Evolutionary conservation across 345 rosid species (phyloP).

Genomic region (Euphorbia tirucalli): DNA sequence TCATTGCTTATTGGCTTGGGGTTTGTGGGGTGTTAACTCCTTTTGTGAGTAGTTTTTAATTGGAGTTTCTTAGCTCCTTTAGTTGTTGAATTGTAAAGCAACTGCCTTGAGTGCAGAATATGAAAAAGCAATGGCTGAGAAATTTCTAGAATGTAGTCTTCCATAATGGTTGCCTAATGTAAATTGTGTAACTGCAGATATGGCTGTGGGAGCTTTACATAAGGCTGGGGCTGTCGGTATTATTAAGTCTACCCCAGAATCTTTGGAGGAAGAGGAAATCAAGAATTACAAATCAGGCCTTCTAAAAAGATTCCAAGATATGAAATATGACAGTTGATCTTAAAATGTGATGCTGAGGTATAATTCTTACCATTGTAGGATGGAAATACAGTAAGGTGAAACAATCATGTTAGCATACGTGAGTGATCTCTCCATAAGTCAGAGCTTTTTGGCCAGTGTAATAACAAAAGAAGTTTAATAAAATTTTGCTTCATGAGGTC

Average conservation of each 20-base stretch:
- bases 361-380: too few species aligned
- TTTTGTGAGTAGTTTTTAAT: not conserved
- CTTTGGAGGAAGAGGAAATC: constrained; percentile 52
- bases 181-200: constrained; percentile 47
- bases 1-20: not conserved
- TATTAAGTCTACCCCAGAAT: constrained; percentile 53
- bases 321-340: constrained; percentile 18
- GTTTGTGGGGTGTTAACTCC: not conserved
- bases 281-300: constrained; percentile 51
- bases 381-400: too few species aligned
- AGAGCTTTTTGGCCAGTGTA: too few species aligned
- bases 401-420: too few species aligned
- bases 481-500: too few species aligned
- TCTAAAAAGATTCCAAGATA: constrained; percentile 63
- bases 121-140: too few species aligned
- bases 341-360: too few species aligned
- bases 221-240: constrained; percentile 53
- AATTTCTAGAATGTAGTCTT: not conserved
- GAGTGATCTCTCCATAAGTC: too few species aligned
- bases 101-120: too few species aligned
- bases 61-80: too few species aligned
- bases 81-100: too few species aligned
- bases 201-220: constrained; percentile 63
- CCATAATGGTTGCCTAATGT: not conserved
- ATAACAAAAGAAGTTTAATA: too few species aligned